phyloP scores from a whole-genome alignment of 2,329 filamentous ascomycete genomes.

The Aspergillus amoenus region DNA sequence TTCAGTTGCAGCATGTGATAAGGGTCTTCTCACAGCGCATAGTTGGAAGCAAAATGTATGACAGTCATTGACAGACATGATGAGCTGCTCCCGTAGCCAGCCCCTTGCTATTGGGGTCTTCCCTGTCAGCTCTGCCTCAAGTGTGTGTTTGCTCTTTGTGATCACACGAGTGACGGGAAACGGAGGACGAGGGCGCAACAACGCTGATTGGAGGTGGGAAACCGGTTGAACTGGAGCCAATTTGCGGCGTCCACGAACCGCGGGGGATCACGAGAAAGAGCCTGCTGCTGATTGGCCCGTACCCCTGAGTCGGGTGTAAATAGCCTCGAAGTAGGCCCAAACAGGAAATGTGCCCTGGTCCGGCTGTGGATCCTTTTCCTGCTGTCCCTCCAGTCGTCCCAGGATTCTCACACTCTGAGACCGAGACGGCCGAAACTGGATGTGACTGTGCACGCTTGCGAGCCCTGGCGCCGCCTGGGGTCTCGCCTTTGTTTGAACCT shows the following conservation, averaged over 20 bases:
- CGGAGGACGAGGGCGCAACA: neutral
- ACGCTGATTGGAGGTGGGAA: conserved; percentile 9
- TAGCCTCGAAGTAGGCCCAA: conserved; percentile 17
- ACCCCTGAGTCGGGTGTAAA: conserved; percentile 10
- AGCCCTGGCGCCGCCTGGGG: conserved; percentile 2
- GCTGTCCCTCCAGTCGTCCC: no score
- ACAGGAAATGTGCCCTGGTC: conserved; percentile 7
- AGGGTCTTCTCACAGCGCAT: neutral
- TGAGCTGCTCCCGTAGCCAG: no score
- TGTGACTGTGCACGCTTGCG: neutral
- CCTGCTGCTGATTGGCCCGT: conserved; percentile 11
- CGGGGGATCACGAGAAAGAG: conserved; percentile 4
- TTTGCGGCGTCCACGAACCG: conserved; percentile 17
- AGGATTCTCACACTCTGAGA: no score
- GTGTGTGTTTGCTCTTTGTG: neutral
- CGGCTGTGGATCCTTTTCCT: conserved; percentile 5
- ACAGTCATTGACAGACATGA: no score
- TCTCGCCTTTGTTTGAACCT: conserved; percentile 9
- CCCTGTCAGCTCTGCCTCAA: neutral
- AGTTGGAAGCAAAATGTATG: neutral
- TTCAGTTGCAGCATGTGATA: no score
- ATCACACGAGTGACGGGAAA: neutral
- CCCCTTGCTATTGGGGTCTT: neutral
- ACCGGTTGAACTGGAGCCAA: neutral
- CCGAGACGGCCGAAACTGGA: no score